A percentile compares a stretch with the other conserved stretches of the same genome.
phyloP scores from a whole-genome alignment of 768 basidiomycete species.

The Trametes sanguinea region DNA sequence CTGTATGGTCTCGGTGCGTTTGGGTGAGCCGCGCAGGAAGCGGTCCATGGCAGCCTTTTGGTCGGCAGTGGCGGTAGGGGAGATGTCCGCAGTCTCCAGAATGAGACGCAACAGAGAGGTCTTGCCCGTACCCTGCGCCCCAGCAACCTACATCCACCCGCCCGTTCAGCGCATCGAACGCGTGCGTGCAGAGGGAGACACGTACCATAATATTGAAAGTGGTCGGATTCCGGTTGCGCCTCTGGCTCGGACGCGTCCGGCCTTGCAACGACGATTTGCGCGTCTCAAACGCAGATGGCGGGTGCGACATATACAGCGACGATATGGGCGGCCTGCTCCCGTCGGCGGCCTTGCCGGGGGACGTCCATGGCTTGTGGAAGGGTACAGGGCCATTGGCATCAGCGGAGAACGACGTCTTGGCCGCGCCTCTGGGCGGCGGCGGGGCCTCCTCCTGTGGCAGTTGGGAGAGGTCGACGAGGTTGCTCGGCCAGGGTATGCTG shows the following conservation, averaged over 20 bases:
- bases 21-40: constrained; percentile 63
- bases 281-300: constrained; percentile 65
- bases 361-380: constrained; percentile 79
- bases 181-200: constrained; percentile 1
- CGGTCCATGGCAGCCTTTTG: constrained; percentile 65
- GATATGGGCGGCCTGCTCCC: constrained; percentile 51
- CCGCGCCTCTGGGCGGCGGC: constrained; percentile 62
- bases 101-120: constrained; percentile 79
- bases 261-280: constrained; percentile 42
- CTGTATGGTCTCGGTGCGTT: constrained; percentile 62
- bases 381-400: constrained; percentile 57
- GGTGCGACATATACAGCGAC: constrained; percentile 64
- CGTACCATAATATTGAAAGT: constrained; percentile 87
- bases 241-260: constrained; percentile 57
- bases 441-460: constrained; percentile 49
- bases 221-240: constrained; percentile 64
- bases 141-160: constrained; percentile 58
- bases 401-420: constrained; percentile 64
- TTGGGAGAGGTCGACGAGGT: constrained; percentile 72
- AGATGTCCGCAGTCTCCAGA: constrained; percentile 82
- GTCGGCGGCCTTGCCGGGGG: constrained; percentile 25
- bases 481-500: constrained; percentile 77
- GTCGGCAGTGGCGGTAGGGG: constrained; percentile 73
- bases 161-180: neutral
- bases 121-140: constrained; percentile 81